Percentiles rank a stretch among this genome's conserved stretches.
These are phyloP conservation scores for Actinomortierella wolfii DNA, from an alignment of 371 early-diverging fungal genomes.

Conservation along the genomic window DNA sequence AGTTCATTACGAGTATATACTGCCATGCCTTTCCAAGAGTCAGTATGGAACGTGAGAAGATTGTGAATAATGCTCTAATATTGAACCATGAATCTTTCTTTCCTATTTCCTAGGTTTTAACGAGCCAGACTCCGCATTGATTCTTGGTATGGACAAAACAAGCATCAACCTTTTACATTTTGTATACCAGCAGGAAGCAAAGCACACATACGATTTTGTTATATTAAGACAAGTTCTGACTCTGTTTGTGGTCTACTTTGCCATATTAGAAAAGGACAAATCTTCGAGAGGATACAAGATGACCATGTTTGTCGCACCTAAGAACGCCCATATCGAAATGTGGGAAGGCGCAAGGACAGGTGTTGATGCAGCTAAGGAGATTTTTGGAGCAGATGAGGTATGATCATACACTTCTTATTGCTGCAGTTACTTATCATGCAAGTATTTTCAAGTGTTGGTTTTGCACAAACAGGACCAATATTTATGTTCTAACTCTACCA, in stretches of 20 bases:
- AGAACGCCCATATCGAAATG: slow-evolving; percentile 73
- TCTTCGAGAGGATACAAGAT: slow-evolving; percentile 76
- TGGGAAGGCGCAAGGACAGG: slow-evolving; percentile 96
- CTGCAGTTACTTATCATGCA: neutral
- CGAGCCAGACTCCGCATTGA: slow-evolving; percentile 81
- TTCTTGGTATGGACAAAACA: slow-evolving; percentile 59
- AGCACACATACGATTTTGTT: too few relatives aligned
- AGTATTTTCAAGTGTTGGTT: too few relatives aligned
- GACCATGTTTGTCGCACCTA: slow-evolving; percentile 85
- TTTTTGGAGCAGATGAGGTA: slow-evolving; percentile 92
- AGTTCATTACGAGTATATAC: too few relatives aligned
- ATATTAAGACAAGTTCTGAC: too few relatives aligned
- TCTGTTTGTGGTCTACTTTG: slow-evolving; percentile 5
- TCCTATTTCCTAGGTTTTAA: slow-evolving; percentile 69
- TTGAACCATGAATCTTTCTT: neutral
- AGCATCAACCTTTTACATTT: too few relatives aligned
- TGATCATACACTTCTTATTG: slow-evolving; percentile 6
- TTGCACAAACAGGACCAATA: neutral
- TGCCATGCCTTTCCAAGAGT: too few relatives aligned
- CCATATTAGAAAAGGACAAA: slow-evolving; percentile 57
- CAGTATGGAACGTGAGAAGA: too few relatives aligned
- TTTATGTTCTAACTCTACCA: neutral
- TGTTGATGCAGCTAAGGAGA: slow-evolving; percentile 71
- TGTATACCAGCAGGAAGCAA: too few relatives aligned
- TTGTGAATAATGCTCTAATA: neutral